These are phyloP conservation scores for Flaveria brownii DNA, from an alignment of 129 eudicot genomes.

Conservation along the genomic window DNA sequence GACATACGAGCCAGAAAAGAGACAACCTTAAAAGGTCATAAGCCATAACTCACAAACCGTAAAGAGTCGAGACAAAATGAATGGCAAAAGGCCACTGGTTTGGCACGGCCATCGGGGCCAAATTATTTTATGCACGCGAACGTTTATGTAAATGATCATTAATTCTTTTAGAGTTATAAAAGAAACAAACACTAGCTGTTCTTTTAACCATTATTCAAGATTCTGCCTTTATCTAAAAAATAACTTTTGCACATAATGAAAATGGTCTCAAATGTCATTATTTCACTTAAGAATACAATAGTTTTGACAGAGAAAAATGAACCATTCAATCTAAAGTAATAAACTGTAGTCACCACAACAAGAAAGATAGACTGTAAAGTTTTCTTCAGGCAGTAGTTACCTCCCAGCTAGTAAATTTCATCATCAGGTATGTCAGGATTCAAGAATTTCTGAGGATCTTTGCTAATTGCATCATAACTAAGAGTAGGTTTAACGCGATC, in stretches of 20 bases:
- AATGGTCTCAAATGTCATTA: conserved; percentile 24
- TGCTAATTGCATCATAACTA: conserved; percentile 49
- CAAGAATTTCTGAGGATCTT: conserved; percentile 61
- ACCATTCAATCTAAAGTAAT: conserved; percentile 18
- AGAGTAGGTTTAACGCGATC: conserved; percentile 63
- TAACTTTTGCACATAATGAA: neutral
- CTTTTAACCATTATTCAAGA: conserved; percentile 14
- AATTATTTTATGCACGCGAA: neutral
- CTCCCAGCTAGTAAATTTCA: conserved; percentile 69
- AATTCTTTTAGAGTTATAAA: neutral
- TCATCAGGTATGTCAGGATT: conserved; percentile 91
- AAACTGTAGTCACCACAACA: conserved; percentile 24
- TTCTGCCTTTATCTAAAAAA: conserved; percentile 2
- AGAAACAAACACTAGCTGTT: neutral
- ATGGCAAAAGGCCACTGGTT: neutral
- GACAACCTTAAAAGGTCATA: neutral
- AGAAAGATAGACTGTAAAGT: conserved; percentile 19
- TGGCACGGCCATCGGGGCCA: neutral
- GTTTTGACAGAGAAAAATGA: conserved; percentile 21
- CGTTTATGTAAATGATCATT: neutral
- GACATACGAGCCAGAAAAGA: neutral
- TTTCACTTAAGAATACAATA: conserved; percentile 40
- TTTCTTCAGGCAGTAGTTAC: neutral
- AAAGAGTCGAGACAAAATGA: neutral
- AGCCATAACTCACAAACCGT: neutral